Evolutionary conservation across 2,329 filamentous ascomycete species (phyloP).

Genomic region (Neodidymelliopsis sp.): DNA sequence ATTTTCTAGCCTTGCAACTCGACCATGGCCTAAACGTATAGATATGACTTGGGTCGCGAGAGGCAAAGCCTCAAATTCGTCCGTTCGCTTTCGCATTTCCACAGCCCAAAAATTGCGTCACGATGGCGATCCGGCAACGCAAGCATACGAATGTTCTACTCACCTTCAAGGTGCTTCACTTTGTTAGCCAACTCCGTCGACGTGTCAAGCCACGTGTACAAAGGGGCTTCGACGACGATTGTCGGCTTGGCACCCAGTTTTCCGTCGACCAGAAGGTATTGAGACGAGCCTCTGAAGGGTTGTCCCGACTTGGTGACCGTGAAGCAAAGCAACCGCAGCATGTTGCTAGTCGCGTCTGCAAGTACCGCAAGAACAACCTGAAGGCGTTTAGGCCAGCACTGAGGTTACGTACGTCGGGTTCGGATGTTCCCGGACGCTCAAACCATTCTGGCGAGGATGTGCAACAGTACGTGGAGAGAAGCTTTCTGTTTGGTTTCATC

Average conservation of each 20-base stretch:
- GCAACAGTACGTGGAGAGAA: constrained; percentile 47
- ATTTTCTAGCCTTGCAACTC: constrained; percentile 36
- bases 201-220: constrained; percentile 44
- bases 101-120: constrained; percentile 27
- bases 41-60: constrained; percentile 20
- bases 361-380: constrained; percentile 29
- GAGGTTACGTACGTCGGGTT: constrained; percentile 31
- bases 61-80: constrained; percentile 22
- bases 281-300: constrained; percentile 38
- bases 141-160: constrained; percentile 44
- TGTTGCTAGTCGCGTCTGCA: constrained; percentile 34
- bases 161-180: constrained; percentile 48
- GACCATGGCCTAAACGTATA: constrained; percentile 35
- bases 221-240: constrained; percentile 26
- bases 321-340: constrained; percentile 31
- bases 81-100: constrained; percentile 36
- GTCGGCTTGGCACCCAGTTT: constrained; percentile 33
- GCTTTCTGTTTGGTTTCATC: constrained; percentile 42
- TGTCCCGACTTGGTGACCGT: constrained; percentile 32
- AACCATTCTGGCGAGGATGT: constrained; percentile 43
- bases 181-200: constrained; percentile 49
- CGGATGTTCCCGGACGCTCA: constrained; percentile 35
- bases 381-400: constrained; percentile 25
- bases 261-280: constrained; percentile 32
- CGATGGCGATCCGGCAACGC: constrained; percentile 42